Conservation (phyloP, 2,329 filamentous ascomycete genomes). For the Diaporthe sp. region DNA sequence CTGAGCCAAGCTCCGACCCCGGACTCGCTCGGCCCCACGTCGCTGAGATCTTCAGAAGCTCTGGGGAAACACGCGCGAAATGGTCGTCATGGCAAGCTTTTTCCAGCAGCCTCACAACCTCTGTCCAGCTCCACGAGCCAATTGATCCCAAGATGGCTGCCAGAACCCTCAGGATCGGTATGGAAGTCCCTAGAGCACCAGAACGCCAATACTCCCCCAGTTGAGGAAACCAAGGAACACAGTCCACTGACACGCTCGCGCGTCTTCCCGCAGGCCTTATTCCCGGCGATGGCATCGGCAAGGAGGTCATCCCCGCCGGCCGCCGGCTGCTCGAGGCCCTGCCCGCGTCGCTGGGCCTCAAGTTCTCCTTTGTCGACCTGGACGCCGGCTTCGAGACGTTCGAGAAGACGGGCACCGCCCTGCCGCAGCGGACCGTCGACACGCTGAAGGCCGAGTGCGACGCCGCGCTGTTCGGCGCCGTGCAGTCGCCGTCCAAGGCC, state of each 20-base stretch:
- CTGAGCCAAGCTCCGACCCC: slow-evolving; percentile 38
- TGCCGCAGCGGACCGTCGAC: slow-evolving; percentile 92
- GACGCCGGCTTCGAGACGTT: slow-evolving; percentile 95
- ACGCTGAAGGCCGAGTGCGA: slow-evolving; percentile 93
- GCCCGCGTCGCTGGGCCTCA: slow-evolving; percentile 88
- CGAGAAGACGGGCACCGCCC: slow-evolving; percentile 86
- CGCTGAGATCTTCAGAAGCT: slow-evolving; percentile 31
- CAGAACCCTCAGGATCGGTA: slow-evolving; percentile 77
- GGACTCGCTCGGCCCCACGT: slow-evolving; percentile 35
- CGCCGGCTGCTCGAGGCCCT: slow-evolving; percentile 93
- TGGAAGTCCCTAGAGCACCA: neutral
- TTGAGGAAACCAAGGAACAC: neutral
- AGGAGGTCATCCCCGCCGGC: slow-evolving; percentile 96
- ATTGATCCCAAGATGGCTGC: slow-evolving; percentile 66
- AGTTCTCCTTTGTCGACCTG: slow-evolving; percentile 94
- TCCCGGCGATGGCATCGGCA: slow-evolving; percentile 97
- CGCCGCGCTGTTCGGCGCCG: slow-evolving; percentile 95
- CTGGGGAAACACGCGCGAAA: slow-evolving; percentile 2
- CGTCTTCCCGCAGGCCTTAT: slow-evolving; percentile 79
- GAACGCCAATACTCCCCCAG: neutral
- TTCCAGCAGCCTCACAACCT: slow-evolving; percentile 8
- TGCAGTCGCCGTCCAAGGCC: slow-evolving; percentile 89
- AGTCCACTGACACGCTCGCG: neutral
- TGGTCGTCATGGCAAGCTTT: slow-evolving; percentile 28
- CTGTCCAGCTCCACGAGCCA: slow-evolving; percentile 22